Evolutionary conservation across 2,329 filamentous ascomycete species (phyloP).

Genomic region (Cyanodermella asteris): DNA sequence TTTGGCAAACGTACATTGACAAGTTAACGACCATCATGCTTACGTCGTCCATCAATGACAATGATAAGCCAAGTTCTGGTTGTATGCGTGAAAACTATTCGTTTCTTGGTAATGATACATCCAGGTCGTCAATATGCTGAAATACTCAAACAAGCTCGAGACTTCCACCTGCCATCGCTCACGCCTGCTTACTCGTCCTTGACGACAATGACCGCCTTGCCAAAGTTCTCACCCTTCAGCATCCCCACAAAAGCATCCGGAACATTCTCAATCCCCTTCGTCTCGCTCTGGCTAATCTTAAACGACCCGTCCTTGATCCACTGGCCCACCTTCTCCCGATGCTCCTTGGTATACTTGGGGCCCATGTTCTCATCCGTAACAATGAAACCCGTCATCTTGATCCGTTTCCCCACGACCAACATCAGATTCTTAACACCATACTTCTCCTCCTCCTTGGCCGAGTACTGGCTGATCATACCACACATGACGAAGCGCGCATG

Average conservation of each 20-base stretch:
- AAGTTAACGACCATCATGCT: too few species aligned
- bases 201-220: slow-evolving; percentile 70
- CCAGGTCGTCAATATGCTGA: too few species aligned
- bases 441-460: slow-evolving; percentile 30
- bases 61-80: too few species aligned
- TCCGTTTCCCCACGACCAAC: slow-evolving; percentile 41
- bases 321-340: slow-evolving; percentile 52
- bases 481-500: slow-evolving; percentile 36
- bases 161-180: too few species aligned
- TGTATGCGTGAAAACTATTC: too few species aligned
- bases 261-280: slow-evolving; percentile 57
- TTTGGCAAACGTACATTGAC: too few species aligned
- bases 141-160: too few species aligned
- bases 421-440: slow-evolving; percentile 48
- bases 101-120: too few species aligned
- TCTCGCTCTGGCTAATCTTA: slow-evolving; percentile 46
- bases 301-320: slow-evolving; percentile 59
- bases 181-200: too few species aligned
- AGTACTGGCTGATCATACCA: slow-evolving; percentile 59
- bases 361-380: slow-evolving; percentile 44
- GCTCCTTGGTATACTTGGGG: slow-evolving; percentile 42
- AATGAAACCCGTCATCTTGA: slow-evolving; percentile 54
- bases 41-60: too few species aligned
- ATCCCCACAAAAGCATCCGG: slow-evolving; percentile 53
- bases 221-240: slow-evolving; percentile 60